These are phyloP conservation scores for Phytophthora melonis DNA, from an alignment of 352 stramenopile species.

Conservation along the genomic window DNA sequence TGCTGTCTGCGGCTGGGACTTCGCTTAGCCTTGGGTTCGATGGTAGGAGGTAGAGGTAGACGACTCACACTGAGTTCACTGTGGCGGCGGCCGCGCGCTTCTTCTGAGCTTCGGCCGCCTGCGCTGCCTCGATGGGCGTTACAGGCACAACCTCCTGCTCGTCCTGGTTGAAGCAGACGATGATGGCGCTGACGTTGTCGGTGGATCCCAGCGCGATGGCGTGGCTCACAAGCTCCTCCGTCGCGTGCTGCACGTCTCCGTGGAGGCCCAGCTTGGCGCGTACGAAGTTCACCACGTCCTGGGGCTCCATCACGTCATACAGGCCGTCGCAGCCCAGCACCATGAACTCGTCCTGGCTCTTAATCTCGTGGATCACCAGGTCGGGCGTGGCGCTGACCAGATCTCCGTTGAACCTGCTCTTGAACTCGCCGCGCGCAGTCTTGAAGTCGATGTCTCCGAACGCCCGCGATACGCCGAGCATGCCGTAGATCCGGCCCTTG, in stretches of 20 bases:
- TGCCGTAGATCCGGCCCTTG: constrained; percentile 88
- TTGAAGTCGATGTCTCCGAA: constrained; percentile 92
- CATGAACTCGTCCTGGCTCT: constrained; percentile 78
- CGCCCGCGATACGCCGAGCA: constrained; percentile 80
- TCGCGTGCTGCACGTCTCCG: constrained; percentile 79
- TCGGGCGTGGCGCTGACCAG: constrained; percentile 80
- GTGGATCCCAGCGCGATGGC: constrained; percentile 82
- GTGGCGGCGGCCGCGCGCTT: constrained; percentile 30
- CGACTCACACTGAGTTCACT: constrained; percentile 28
- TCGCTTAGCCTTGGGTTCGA: constrained; percentile 20
- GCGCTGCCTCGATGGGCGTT: constrained; percentile 45
- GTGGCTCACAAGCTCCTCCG: constrained; percentile 84
- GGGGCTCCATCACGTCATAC: constrained; percentile 87
- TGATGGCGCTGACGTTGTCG: constrained; percentile 86
- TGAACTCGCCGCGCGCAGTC: constrained; percentile 82
- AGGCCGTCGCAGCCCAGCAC: constrained; percentile 86
- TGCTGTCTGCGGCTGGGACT: constrained; percentile 27
- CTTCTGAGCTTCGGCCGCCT: constrained; percentile 41
- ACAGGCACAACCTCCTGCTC: constrained; percentile 44
- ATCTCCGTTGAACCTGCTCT: constrained; percentile 84
- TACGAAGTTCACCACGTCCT: constrained; percentile 88
- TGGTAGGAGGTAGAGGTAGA: not conserved
- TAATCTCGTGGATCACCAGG: constrained; percentile 62
- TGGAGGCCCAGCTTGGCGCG: constrained; percentile 72
- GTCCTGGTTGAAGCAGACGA: constrained; percentile 83